Base-by-base conservation (phyloP, 2,329 filamentous ascomycete species). In the Penicillium vulpinum region DNA sequence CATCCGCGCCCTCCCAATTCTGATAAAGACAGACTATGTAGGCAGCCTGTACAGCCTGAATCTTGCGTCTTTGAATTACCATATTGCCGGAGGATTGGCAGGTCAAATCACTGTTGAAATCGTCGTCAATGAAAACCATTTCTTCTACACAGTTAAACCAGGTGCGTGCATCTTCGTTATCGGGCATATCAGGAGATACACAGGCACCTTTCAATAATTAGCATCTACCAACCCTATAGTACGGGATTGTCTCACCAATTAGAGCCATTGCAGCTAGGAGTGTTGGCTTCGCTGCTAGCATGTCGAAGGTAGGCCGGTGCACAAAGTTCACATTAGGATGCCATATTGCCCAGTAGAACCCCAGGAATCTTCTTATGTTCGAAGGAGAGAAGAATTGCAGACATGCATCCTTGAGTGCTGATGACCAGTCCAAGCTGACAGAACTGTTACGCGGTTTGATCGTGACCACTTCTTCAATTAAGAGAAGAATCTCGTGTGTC, bases 81-180 rank as follows among this genome's bases (percentile, higher is more conserved):
- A 61, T 50, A n/a, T 43, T 49, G 3, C 46, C 58, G 4, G 56
- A 63, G 0, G 57, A 50, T 3, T 57, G 51, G 28, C 62, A 60
- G 5, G 58, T 36, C 5, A 62, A 48, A 28, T 74, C 67, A 16
- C 64, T 67, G 58, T 72, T 73, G 38, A 75, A 73, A 52, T 73
- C 69, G 16, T 72, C 70, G 24, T 75, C 73, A 18, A 65, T 68
- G 46, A 76, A 77, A 5, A 71, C 70, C 58, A 75, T 70, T 57
- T 72, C 73, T 50, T 77, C 74, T 6, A 75, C 73, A 38, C 69
- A 72, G 57, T 75, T 72, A 58, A 74, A 70, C 73, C 73, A 76
- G 33, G 66, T 59, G 21, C 59, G 67, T 1, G 71, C 72, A n/a
- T 72, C 66, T 35, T 69, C 63, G 38, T 63, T 67, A 54, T 75